Evolutionary conservation across 2,329 filamentous ascomycete species (phyloP).

Genomic region (Diaporthe ilicicola): DNA sequence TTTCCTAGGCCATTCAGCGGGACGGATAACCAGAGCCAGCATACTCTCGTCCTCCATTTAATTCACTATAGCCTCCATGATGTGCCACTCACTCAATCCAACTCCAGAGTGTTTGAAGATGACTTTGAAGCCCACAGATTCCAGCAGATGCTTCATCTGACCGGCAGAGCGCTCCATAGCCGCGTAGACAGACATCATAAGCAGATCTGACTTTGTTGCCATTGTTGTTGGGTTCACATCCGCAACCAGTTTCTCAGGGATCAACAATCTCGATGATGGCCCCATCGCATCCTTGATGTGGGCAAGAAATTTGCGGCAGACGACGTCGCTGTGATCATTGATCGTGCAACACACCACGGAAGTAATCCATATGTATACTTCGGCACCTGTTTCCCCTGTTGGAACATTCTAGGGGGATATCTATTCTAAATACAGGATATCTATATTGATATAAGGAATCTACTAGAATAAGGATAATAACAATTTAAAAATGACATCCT

Average conservation of each 20-base stretch:
- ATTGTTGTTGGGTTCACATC: not conserved
- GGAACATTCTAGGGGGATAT: too few relatives aligned
- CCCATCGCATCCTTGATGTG: not conserved
- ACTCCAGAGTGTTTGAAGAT: not conserved
- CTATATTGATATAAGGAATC: too few relatives aligned
- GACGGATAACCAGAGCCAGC: not conserved
- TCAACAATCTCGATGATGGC: not conserved
- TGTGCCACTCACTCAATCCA: not conserved
- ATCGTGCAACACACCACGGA: constrained; percentile 2
- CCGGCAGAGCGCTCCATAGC: constrained; percentile 7
- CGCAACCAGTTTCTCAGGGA: not conserved
- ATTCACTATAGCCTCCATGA: not conserved
- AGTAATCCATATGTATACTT: constrained; percentile 5
- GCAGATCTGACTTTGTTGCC: constrained; percentile 5
- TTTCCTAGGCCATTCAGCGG: not conserved
- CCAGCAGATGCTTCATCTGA: not conserved
- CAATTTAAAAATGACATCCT: too few relatives aligned
- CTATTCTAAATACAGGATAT: too few relatives aligned
- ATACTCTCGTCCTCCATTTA: not conserved
- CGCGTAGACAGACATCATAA: constrained; percentile 11
- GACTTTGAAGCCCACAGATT: not conserved
- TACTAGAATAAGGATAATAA: too few relatives aligned
- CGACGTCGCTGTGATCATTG: constrained; percentile 2
- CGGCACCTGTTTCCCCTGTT: not conserved
- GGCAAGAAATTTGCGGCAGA: not conserved